A percentile compares a stretch with the other conserved stretches of the same genome.
Evolutionary conservation across 495 filamentous ascomycete species (phyloP).

Genomic region (Xylaria grammica): DNA sequence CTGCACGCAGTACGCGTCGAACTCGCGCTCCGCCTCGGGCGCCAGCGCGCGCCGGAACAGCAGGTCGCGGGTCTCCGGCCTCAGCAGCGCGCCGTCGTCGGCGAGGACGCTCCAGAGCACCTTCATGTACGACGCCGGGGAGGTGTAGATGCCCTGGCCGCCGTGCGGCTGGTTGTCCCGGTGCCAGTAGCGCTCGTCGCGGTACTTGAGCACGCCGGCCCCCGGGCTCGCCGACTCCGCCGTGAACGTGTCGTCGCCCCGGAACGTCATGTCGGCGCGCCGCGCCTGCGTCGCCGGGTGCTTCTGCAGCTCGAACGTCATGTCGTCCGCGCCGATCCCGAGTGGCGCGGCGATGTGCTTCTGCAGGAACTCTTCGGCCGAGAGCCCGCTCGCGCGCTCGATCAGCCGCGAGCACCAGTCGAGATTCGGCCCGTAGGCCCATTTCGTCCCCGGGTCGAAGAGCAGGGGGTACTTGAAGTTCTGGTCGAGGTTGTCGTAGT

Average conservation of each 20-base stretch:
- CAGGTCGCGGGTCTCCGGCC: constrained; percentile 4
- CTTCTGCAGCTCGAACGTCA: constrained; percentile 30
- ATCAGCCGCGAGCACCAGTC: constrained; percentile 57
- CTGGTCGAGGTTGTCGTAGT: constrained; percentile 26
- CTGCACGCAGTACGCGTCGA: constrained; percentile 8
- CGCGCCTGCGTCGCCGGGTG: constrained; percentile 21
- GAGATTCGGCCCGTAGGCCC: constrained; percentile 51
- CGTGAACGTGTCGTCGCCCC: constrained; percentile 2
- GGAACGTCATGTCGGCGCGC: constrained; percentile 27
- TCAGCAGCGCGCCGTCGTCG: constrained; percentile 19
- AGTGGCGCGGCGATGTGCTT: constrained; percentile 17
- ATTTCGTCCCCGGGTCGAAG: constrained; percentile 55
- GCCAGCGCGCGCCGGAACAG: constrained; percentile 8
- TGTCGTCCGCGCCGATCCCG: constrained; percentile 20
- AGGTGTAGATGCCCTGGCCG: constrained; percentile 18
- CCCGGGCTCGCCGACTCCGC: constrained; percentile 8
- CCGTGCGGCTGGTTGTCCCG: constrained; percentile 12
- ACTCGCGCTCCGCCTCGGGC: constrained; percentile 13
- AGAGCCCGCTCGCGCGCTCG: constrained; percentile 38
- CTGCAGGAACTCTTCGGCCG: constrained; percentile 15
- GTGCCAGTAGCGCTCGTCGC: constrained; percentile 15
- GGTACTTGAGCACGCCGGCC: not conserved
- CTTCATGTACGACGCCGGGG: constrained; percentile 16
- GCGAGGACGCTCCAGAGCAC: constrained; percentile 20
- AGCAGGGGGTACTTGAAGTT: constrained; percentile 44